Percentiles rank a stretch among this genome's conserved stretches.
Conservation (phyloP, 345 rosid genomes). For the Lepidium sativum region DNA sequence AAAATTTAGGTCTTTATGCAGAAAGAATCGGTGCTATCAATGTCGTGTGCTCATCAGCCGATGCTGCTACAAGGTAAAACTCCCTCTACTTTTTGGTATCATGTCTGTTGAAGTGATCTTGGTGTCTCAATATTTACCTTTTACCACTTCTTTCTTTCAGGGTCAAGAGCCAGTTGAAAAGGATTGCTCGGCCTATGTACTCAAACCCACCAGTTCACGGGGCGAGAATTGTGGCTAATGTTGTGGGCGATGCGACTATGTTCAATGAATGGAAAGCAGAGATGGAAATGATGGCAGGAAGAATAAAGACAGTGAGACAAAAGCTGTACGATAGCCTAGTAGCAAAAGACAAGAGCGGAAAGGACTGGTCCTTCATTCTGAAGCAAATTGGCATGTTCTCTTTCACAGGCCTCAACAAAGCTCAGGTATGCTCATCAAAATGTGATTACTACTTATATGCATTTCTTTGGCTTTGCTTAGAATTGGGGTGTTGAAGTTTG, state of each 20-base stretch:
- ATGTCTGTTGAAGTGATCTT: not conserved
- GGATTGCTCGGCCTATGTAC: slow-evolving; percentile 96
- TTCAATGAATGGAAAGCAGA: slow-evolving; percentile 87
- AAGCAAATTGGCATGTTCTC: slow-evolving; percentile 99
- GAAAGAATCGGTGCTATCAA: slow-evolving; percentile 94
- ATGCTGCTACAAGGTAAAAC: slow-evolving; percentile 70
- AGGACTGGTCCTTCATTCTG: slow-evolving; percentile 91
- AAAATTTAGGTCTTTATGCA: slow-evolving; percentile 84
- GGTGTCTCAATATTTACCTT: not conserved
- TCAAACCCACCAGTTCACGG: slow-evolving; percentile 97
- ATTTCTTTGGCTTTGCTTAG: not conserved
- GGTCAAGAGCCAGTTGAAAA: slow-evolving; percentile 96
- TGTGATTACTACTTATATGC: not conserved
- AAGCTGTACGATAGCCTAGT: slow-evolving; percentile 61
- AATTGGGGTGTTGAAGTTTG: not conserved
- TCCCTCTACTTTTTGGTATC: not conserved
- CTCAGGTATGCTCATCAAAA: slow-evolving; percentile 48
- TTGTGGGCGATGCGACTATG: slow-evolving; percentile 76
- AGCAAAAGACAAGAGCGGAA: slow-evolving; percentile 75
- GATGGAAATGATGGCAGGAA: slow-evolving; percentile 99
- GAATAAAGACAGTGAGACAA: slow-evolving; percentile 84
- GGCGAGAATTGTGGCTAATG: slow-evolving; percentile 79
- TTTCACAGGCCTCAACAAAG: slow-evolving; percentile 81
- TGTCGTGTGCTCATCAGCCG: slow-evolving; percentile 74
- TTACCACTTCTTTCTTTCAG: slow-evolving; percentile 41